Base-by-base conservation (phyloP, 2,329 filamentous ascomycete species). In the Pseudocercospora fuligena region DNA sequence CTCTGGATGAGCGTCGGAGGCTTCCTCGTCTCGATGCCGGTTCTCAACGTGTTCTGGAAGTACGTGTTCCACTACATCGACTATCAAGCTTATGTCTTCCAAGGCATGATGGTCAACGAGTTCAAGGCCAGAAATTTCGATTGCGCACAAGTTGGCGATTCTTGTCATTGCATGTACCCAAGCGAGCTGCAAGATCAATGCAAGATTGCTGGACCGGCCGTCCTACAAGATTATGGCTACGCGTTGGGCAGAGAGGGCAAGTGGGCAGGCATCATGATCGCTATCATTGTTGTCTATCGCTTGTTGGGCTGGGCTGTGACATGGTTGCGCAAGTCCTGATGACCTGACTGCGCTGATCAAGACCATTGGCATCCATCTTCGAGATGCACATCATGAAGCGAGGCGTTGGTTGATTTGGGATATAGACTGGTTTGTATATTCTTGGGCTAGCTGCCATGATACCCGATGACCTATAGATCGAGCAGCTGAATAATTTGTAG, bases 51-150 rank as follows among this genome's bases (percentile, higher is more conserved):
- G 2, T 97, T 97, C 73, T 97, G 91, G 88, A 87, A 89, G 77
- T 95, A 96, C 73, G 91, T 91, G 5, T 95, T 95, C 73, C 90
- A 94, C 76, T 96, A 94, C 78, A 94, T 94, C 75, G 91, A 96
- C 77, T 96, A 96, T 75, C 92, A 94, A 80, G 83, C 84, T 49
- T 96, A 94, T 73, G 92, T 96, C 3, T 97, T 96, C 76, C 88
- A 94, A 75, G 92, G 92, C 14, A 95, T 97, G 92, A 95, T 96
- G 92, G 89, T 94, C 61, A 96, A 95, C 74, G 92, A 97, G 80
- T 95, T 97, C 77, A 81, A 82, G 0, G 70, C 84, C 14, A 82
- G 91, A 7, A 83, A 80, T 2, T 96, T 92, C 75, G 74, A 78
- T 4, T 94, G 92, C 61, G 66, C 65, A 27, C 25, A 23, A 5